Percentiles rank a stretch among this genome's conserved stretches.
Evolutionary conservation across 495 filamentous ascomycete species (phyloP).

Genomic region (Parathielavia appendiculata): DNA sequence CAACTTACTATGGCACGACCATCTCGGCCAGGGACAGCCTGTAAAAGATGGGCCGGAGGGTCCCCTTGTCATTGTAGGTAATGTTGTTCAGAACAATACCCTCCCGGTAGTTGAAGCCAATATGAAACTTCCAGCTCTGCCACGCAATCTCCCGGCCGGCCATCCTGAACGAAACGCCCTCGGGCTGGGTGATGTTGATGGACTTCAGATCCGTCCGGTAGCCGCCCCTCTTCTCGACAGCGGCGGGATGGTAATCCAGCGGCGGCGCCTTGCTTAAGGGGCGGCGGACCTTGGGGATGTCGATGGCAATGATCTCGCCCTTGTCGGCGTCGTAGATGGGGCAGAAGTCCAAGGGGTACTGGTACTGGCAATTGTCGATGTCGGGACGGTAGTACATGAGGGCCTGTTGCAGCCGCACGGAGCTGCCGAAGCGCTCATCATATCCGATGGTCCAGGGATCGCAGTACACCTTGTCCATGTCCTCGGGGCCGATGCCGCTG

Average conservation of each 20-base stretch:
- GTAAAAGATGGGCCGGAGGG: conserved; percentile 67
- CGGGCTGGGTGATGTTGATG: conserved; percentile 92
- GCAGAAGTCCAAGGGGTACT: conserved; percentile 89
- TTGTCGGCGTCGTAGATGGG: conserved; percentile 86
- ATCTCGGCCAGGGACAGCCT: conserved; percentile 67
- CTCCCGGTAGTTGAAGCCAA: conserved; percentile 70
- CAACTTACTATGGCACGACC: conserved; percentile 83
- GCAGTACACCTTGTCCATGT: conserved; percentile 92
- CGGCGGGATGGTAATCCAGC: conserved; percentile 74
- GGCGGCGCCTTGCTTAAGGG: conserved; percentile 68
- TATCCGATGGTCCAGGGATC: conserved; percentile 92
- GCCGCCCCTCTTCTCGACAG: conserved; percentile 69
- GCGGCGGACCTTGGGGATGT: conserved; percentile 74
- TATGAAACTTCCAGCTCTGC: conserved; percentile 93
- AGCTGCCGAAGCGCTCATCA: conserved; percentile 82
- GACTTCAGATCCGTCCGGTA: conserved; percentile 80
- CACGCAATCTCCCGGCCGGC: conserved; percentile 74
- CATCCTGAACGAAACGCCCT: conserved; percentile 87
- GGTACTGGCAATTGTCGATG: conserved; percentile 83
- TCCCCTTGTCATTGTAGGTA: conserved; percentile 73
- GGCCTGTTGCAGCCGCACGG: conserved; percentile 80
- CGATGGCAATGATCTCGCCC: conserved; percentile 80
- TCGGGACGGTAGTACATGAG: conserved; percentile 94
- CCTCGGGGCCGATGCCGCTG: conserved; percentile 75
- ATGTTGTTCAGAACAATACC: conserved; percentile 65